Percentiles rank a stretch among this genome's conserved stretches.
Evolutionary conservation across 441 rosid genomes (phyloP).

Genomic region (Brassica balearica): DNA sequence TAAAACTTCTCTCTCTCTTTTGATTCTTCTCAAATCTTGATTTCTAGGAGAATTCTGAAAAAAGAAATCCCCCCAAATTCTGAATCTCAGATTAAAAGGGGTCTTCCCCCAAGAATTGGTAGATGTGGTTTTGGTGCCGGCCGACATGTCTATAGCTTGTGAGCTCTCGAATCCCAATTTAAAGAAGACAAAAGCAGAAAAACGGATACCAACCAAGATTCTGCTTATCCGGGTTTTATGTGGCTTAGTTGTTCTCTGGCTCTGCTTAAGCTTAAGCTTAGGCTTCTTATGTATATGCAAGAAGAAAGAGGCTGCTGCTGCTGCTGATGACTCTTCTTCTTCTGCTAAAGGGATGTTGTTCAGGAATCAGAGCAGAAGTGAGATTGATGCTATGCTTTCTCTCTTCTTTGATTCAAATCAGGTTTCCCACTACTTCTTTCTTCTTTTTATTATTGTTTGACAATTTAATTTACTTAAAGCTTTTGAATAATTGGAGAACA

Average conservation of each 20-base stretch:
- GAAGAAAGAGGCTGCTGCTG: slow-evolving; percentile 5
- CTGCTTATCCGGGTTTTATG: slow-evolving; percentile 53
- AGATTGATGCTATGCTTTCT: slow-evolving; percentile 59
- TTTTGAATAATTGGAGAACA: slow-evolving; percentile 16
- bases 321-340: slow-evolving; percentile 31
- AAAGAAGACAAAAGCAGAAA: slow-evolving; percentile 59
- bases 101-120: slow-evolving; percentile 42
- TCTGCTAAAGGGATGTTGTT: slow-evolving; percentile 49
- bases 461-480: background rate
- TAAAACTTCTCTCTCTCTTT: background rate
- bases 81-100: slow-evolving; percentile 31
- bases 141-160: slow-evolving; percentile 65
- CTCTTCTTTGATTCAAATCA: slow-evolving; percentile 70
- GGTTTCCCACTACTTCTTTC: background rate
- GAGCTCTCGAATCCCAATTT: slow-evolving; percentile 61
- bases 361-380: slow-evolving; percentile 55
- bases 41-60: background rate
- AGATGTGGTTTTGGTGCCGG: slow-evolving; percentile 8
- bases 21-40: background rate
- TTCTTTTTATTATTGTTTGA: background rate
- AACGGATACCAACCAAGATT: slow-evolving; percentile 55
- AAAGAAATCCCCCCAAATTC: background rate
- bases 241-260: slow-evolving; percentile 45
- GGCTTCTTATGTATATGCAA: slow-evolving; percentile 21
- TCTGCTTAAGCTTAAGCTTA: slow-evolving; percentile 41